Evolutionary conservation across 129 eudicot species (phyloP).

Genomic region (Flaveria brownii): DNA sequence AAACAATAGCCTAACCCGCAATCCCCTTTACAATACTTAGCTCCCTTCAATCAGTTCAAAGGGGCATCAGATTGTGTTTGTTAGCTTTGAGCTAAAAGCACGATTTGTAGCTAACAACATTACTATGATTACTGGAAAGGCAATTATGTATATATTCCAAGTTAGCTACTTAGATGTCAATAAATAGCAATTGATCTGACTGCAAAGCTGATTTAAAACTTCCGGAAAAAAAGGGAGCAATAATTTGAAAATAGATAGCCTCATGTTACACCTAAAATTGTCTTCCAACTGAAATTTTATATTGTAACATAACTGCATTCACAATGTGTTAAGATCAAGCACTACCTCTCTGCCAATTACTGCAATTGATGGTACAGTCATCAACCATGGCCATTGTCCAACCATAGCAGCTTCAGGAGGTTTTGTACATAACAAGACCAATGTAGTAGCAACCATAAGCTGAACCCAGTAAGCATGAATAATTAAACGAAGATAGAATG

Average conservation of each 20-base stretch:
- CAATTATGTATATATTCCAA: constrained; percentile 1
- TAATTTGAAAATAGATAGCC: background rate
- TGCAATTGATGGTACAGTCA: constrained; percentile 86
- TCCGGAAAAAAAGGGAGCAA: background rate
- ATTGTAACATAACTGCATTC: background rate
- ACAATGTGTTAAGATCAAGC: constrained; percentile 8
- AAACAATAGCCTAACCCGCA: constrained; percentile 26
- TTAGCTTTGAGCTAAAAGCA: constrained; percentile 15
- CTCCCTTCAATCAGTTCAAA: constrained; percentile 12
- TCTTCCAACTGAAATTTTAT: background rate
- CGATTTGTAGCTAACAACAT: constrained; percentile 13
- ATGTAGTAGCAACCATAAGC: constrained; percentile 99
- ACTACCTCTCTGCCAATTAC: constrained; percentile 96
- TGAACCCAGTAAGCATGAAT: constrained; percentile 39
- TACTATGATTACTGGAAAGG: background rate
- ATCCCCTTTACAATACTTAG: constrained; percentile 18
- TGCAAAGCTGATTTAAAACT: background rate
- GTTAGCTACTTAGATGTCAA: constrained; percentile 1
- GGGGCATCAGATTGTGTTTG: constrained; percentile 10
- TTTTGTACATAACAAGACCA: constrained; percentile 84
- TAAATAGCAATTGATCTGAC: background rate
- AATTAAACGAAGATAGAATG: constrained; percentile 1
- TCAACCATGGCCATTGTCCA: constrained; percentile 79
- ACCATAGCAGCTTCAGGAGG: constrained; percentile 73
- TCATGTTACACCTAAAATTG: background rate